Base-by-base conservation (phyloP, 75 land plant genomes). In the Pinus taeda region DNA sequence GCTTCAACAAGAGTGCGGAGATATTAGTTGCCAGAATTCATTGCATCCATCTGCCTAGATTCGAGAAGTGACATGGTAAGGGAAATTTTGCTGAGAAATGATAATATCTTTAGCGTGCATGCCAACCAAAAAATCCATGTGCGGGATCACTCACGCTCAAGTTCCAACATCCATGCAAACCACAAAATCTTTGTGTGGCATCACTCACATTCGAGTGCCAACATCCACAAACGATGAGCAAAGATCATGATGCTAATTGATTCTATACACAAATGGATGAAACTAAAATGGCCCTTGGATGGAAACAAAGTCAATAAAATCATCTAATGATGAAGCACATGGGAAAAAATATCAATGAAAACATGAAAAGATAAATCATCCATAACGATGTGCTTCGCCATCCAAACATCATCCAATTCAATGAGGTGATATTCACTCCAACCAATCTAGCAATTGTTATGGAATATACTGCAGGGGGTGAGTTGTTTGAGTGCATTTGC, bases 101-200 rank as follows among this genome's bases (percentile, higher is more conserved):
- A 15, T 15, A 8, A 81, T 45, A 81, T 92, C 13, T 79, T 86
- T 81, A 88, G 77, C 37, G 89, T 88, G 21, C 95, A 93, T 70
- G 91, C 88, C 80, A 92, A 93, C 65, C 76, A 82, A 75, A 93
- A 87, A 75, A 93, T 93, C 81, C 81, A 92, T 0, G 88, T 93
- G 3, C 90, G 93, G 95, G 76, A 71, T 57, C 59, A 15, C 14
- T 57, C 59, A 8, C 59, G 59, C 59, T 9, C 8, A 57, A 8
- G 15, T 36, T 18, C 71, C 7, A 49, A 4, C 57, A 22, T 17
- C 4, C 80, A 80, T 86, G 86, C n/a, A n/a, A n/a, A n/a, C n/a
- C n/a, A n/a, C n/a, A 26, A 26, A 26, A 26, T 26, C 26, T 26
- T n/a, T n/a, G 26, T 26, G 26, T 0, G 26, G 26, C 0, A 26